Conservation (phyloP, 106 monocot genomes). For the Dendrobium officinale region DNA sequence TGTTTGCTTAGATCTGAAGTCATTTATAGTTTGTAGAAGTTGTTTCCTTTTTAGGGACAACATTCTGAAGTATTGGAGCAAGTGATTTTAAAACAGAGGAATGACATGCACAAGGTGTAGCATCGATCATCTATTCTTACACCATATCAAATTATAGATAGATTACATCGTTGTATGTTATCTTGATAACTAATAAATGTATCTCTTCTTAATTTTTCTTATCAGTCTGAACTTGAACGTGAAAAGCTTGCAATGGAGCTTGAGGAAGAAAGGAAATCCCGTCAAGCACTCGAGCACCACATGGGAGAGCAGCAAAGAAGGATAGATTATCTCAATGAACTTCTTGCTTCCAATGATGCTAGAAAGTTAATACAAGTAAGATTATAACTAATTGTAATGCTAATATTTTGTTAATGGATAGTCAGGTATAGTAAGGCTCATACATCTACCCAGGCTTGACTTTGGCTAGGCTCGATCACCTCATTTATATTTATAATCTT, state of each 20-base stretch:
- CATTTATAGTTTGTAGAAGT: neutral
- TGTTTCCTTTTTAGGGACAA: slow-evolving; percentile 49
- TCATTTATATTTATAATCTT: neutral
- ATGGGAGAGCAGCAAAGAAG: slow-evolving; percentile 43
- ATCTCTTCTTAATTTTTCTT: neutral
- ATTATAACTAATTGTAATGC: neutral
- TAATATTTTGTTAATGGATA: too few relatives aligned
- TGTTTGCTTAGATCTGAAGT: neutral
- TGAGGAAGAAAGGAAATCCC: slow-evolving; percentile 60
- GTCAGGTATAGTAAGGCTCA: neutral
- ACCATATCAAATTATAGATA: neutral
- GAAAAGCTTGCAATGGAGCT: slow-evolving; percentile 60
- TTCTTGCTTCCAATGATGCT: slow-evolving; percentile 12
- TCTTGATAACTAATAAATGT: neutral
- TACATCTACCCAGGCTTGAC: neutral
- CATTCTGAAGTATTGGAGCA: slow-evolving; percentile 94
- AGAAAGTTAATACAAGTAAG: slow-evolving; percentile 26
- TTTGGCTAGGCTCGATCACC: neutral
- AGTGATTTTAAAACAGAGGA: slow-evolving; percentile 80
- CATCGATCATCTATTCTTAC: neutral
- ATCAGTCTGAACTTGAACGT: slow-evolving; percentile 61
- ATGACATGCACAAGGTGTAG: slow-evolving; percentile 93
- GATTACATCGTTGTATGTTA: neutral
- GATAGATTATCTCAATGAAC: slow-evolving; percentile 27
- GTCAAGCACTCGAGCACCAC: slow-evolving; percentile 29